Evolutionary conservation across 176 grass and related monocot species (phyloP).

Genomic region (Aegilops umbellulata): DNA sequence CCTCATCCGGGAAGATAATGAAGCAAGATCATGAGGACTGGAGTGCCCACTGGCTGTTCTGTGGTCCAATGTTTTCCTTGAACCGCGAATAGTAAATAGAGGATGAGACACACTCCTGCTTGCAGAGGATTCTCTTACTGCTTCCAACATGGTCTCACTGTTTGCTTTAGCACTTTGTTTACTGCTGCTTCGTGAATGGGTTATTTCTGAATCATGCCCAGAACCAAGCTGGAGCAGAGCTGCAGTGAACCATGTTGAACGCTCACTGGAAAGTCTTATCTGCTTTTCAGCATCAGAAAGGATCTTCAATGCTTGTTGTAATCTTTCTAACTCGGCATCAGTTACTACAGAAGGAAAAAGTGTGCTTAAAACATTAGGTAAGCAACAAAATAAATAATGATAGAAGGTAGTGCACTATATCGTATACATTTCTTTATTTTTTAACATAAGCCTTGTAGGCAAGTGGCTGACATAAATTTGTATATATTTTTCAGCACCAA

Average conservation of each 20-base stretch:
- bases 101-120: constrained; percentile 49
- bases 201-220: constrained; percentile 67
- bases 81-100: constrained; percentile 40
- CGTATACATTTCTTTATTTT: not conserved
- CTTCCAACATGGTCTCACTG: constrained; percentile 47
- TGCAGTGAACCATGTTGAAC: constrained; percentile 97
- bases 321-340: constrained; percentile 88
- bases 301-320: constrained; percentile 93
- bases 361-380: constrained; percentile 6
- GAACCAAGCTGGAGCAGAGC: constrained; percentile 92
- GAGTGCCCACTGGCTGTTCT: constrained; percentile 47
- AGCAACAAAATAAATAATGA: not conserved
- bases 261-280: constrained; percentile 87
- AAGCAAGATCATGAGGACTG: constrained; percentile 41
- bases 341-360: constrained; percentile 58
- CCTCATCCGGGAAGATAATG: constrained; percentile 45
- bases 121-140: constrained; percentile 47
- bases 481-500: constrained; percentile 8
- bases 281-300: constrained; percentile 98
- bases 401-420: not conserved
- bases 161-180: constrained; percentile 58
- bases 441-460: not conserved
- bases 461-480: not conserved
- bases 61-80: constrained; percentile 36
- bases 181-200: constrained; percentile 57